Conservation (phyloP, 495 filamentous ascomycete species). For the Aspergillus bridgeri region DNA sequence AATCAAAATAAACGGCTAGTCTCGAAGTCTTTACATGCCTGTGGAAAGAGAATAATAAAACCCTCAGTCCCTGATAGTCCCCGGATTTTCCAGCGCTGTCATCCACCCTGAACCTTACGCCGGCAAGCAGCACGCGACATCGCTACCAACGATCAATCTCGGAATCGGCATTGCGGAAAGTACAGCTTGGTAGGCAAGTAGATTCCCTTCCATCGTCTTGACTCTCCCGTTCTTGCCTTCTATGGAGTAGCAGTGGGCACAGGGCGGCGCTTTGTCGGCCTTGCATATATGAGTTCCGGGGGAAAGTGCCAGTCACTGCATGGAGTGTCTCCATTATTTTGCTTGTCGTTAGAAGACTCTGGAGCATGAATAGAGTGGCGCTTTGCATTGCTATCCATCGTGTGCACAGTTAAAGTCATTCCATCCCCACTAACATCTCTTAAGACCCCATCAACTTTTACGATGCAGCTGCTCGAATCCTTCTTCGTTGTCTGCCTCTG, state of each 20-base stretch:
- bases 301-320: neutral
- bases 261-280: neutral
- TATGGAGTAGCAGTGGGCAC: neutral
- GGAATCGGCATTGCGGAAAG: neutral
- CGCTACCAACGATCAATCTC: neutral
- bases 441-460: neutral
- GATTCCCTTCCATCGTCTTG: neutral
- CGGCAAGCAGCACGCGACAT: neutral
- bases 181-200: neutral
- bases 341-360: neutral
- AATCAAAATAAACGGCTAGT: neutral
- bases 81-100: neutral
- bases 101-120: neutral
- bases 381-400: neutral
- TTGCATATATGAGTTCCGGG: neutral
- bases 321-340: neutral
- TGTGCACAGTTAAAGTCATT: neutral
- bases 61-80: neutral
- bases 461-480: constrained; percentile 31
- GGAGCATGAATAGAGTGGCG: neutral
- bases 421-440: constrained; percentile 3
- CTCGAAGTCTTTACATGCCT: neutral
- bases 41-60: neutral
- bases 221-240: neutral
- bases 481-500: constrained; percentile 35